A percentile compares a stretch with the other conserved stretches of the same genome.
Conservation (phyloP, 2,329 filamentous ascomycete genomes). For the Aspergillus eucalypticola region DNA sequence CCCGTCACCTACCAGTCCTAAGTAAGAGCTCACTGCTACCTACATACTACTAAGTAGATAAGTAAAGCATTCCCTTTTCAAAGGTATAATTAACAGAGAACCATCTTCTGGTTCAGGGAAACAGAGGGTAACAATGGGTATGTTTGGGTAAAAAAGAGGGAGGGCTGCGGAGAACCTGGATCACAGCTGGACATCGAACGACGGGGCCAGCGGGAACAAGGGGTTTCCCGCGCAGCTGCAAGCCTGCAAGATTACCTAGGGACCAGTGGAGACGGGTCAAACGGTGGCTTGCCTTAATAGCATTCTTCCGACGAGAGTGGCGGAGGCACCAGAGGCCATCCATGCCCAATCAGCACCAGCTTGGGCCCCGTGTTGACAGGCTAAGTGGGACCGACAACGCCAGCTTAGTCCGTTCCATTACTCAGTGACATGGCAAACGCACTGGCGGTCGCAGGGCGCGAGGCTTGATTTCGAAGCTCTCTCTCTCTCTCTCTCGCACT, state of each 20-base stretch:
- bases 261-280: slow-evolving; percentile 22
- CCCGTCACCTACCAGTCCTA: no score
- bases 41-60: no score
- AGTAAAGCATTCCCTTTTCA: no score
- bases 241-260: slow-evolving; percentile 32
- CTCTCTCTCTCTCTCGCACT: neutral
- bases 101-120: no score
- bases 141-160: neutral
- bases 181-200: slow-evolving; percentile 21
- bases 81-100: no score
- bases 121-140: neutral
- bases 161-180: neutral
- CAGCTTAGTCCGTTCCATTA: slow-evolving; percentile 17
- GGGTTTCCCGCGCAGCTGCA: slow-evolving; percentile 22
- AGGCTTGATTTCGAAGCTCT: slow-evolving; percentile 11
- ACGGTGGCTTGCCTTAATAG: slow-evolving; percentile 23
- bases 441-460: slow-evolving; percentile 7
- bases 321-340: slow-evolving; percentile 3
- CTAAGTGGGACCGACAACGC: slow-evolving; percentile 18
- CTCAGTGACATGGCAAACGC: slow-evolving; percentile 16
- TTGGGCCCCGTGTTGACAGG: slow-evolving; percentile 15
- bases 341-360: slow-evolving; percentile 3
- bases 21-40: no score
- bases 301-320: slow-evolving; percentile 15
- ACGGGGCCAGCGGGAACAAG: slow-evolving; percentile 25